Percentiles rank a stretch among this genome's conserved stretches.
phyloP scores from a whole-genome alignment of 768 basidiomycete species.

The Russula olivacea region DNA sequence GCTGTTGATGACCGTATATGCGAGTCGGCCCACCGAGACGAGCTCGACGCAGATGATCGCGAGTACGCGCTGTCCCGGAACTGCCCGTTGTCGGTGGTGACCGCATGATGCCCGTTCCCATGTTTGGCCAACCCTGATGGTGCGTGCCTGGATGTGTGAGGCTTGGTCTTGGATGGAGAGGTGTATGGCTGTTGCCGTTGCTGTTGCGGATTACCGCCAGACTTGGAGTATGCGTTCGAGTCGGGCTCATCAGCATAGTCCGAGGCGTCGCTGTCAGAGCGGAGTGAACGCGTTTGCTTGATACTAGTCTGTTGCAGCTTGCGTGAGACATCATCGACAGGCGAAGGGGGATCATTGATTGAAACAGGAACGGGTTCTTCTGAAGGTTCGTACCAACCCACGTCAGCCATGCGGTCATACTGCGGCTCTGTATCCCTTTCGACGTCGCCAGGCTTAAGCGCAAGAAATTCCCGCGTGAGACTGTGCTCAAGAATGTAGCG shows the following conservation, averaged over 20 bases:
- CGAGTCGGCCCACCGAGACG: slow-evolving; percentile 22
- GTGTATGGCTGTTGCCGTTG: slow-evolving; percentile 27
- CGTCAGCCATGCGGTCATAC: slow-evolving; percentile 50
- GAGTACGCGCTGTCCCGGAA: slow-evolving; percentile 31
- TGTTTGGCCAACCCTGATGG: neutral
- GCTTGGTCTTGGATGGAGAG: slow-evolving; percentile 20
- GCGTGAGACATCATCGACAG: slow-evolving; percentile 35
- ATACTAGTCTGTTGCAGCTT: slow-evolving; percentile 32
- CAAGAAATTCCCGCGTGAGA: slow-evolving; percentile 77
- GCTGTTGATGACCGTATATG: slow-evolving; percentile 37
- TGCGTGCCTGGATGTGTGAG: slow-evolving; percentile 9
- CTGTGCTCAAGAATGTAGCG: slow-evolving; percentile 77
- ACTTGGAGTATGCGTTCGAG: neutral
- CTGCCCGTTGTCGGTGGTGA: slow-evolving; percentile 13
- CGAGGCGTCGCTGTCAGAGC: slow-evolving; percentile 51
- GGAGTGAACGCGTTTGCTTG: slow-evolving; percentile 45
- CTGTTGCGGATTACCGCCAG: slow-evolving; percentile 16
- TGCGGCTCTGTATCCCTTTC: slow-evolving; percentile 61
- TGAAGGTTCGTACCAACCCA: slow-evolving; percentile 32
- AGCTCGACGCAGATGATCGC: slow-evolving; percentile 29
- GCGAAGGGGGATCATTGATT: slow-evolving; percentile 32
- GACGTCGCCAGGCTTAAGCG: slow-evolving; percentile 81
- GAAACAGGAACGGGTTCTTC: slow-evolving; percentile 28
- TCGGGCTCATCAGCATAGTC: slow-evolving; percentile 39
- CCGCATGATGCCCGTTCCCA: slow-evolving; percentile 1